phyloP scores from a whole-genome alignment of 352 stramenopile species.

The Phytophthora meadii region DNA sequence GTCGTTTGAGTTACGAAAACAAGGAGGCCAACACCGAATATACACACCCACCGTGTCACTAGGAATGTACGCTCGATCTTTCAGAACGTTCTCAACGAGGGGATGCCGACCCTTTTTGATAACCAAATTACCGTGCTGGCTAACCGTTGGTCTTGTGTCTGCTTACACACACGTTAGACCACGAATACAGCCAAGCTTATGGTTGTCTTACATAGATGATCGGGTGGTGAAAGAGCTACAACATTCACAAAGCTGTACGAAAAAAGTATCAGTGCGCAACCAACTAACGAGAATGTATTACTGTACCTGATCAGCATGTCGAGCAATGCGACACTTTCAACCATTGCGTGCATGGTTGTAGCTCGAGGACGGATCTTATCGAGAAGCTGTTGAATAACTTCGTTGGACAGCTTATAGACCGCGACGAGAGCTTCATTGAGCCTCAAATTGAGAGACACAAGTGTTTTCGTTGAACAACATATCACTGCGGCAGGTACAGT shows the following conservation, averaged over 20 bases:
- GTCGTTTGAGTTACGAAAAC: background rate
- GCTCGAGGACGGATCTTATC: conserved; percentile 80
- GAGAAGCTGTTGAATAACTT: conserved; percentile 84
- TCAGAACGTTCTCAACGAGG: conserved; percentile 73
- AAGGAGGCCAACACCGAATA: background rate
- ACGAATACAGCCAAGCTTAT: background rate
- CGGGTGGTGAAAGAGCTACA: conserved; percentile 73
- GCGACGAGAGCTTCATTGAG: conserved; percentile 84
- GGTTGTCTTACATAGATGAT: conserved; percentile 67
- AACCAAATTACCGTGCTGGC: conserved; percentile 70
- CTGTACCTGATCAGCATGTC: conserved; percentile 91
- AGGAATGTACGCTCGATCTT: conserved; percentile 78
- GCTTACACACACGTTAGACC: background rate
- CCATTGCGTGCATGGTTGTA: conserved; percentile 82
- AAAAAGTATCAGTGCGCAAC: background rate
- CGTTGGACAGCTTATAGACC: conserved; percentile 91
- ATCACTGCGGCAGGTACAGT: conserved; percentile 53
- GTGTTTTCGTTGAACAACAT: conserved; percentile 87
- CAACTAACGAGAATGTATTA: background rate
- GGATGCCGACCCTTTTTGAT: conserved; percentile 87
- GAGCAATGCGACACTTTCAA: conserved; percentile 90
- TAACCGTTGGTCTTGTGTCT: conserved; percentile 80
- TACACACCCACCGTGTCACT: conserved; percentile 76
- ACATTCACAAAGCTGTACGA: conserved; percentile 86
- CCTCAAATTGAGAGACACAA: conserved; percentile 87